phyloP scores from a whole-genome alignment of 257 asterid species.

The Gardenia jasminoides region DNA sequence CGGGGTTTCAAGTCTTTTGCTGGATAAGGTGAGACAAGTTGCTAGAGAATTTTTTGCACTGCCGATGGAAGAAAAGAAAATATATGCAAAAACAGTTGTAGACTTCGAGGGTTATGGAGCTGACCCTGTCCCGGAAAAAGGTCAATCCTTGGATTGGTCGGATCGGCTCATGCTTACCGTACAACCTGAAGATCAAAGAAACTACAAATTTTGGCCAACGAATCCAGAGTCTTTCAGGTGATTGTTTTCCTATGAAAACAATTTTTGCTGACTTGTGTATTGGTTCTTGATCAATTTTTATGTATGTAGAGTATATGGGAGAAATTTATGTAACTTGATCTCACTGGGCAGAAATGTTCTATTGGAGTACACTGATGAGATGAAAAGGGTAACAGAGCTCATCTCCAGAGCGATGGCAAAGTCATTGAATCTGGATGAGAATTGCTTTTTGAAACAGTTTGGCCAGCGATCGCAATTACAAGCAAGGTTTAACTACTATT shows the following conservation, averaged over 20 bases:
- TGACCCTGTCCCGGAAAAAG: slow-evolving; percentile 60
- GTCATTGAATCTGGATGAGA: slow-evolving; percentile 41
- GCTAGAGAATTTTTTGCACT: slow-evolving; percentile 45
- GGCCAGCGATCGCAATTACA: slow-evolving; percentile 38
- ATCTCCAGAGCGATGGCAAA: slow-evolving; percentile 48
- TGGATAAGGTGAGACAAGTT: slow-evolving; percentile 29
- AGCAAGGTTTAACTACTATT: slow-evolving; percentile 44
- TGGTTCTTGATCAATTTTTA: not conserved
- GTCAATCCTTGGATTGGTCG: slow-evolving; percentile 62
- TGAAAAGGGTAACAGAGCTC: slow-evolving; percentile 31
- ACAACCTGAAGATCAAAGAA: slow-evolving; percentile 41
- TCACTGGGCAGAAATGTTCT: slow-evolving; percentile 27
- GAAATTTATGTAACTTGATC: not conserved
- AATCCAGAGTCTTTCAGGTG: slow-evolving; percentile 45
- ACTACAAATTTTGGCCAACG: slow-evolving; percentile 47
- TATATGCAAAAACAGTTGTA: slow-evolving; percentile 40
- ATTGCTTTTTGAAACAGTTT: slow-evolving; percentile 45
- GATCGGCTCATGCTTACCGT: slow-evolving; percentile 42
- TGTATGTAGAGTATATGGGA: not conserved
- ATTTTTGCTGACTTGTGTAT: not conserved
- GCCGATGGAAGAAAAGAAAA: slow-evolving; percentile 53
- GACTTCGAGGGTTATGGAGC: slow-evolving; percentile 63
- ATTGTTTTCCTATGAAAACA: not conserved
- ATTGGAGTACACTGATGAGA: slow-evolving; percentile 35
- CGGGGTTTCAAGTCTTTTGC: slow-evolving; percentile 41